These are phyloP conservation scores for Petrea volubilis DNA, from an alignment of 257 asterid species.

Conservation along the genomic window DNA sequence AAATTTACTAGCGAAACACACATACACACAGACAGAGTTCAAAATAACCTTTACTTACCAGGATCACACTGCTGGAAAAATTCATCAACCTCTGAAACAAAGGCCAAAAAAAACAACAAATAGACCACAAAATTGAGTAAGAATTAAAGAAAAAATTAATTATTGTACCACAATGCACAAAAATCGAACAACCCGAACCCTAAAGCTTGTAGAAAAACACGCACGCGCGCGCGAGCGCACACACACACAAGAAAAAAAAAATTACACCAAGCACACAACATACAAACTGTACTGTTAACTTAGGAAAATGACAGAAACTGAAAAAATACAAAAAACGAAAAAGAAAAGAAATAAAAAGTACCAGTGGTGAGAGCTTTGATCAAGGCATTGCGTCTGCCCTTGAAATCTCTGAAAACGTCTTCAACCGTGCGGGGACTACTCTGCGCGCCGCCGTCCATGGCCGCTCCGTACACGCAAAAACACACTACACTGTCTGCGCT, in stretches of 20 bases:
- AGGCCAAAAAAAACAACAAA: neutral
- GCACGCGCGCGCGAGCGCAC: no score
- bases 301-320: neutral
- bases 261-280: neutral
- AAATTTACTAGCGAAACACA: neutral
- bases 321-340: neutral
- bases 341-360: neutral
- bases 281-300: neutral
- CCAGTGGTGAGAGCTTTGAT: constrained; percentile 63
- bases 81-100: constrained; percentile 48
- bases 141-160: no score
- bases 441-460: constrained; percentile 45
- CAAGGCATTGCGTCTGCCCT: constrained; percentile 54
- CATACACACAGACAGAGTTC: neutral
- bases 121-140: constrained; percentile 22
- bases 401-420: constrained; percentile 53
- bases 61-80: constrained; percentile 61
- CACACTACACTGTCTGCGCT: constrained; percentile 17
- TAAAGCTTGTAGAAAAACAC: constrained; percentile 10
- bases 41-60: constrained; percentile 43
- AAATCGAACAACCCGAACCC: constrained; percentile 30
- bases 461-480: constrained; percentile 32
- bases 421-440: constrained; percentile 45
- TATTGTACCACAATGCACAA: constrained; percentile 9
- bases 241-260: neutral